Evolutionary conservation across 192 early-diverging fungal species (phyloP).

Genomic region (Coemansia pectinata): DNA sequence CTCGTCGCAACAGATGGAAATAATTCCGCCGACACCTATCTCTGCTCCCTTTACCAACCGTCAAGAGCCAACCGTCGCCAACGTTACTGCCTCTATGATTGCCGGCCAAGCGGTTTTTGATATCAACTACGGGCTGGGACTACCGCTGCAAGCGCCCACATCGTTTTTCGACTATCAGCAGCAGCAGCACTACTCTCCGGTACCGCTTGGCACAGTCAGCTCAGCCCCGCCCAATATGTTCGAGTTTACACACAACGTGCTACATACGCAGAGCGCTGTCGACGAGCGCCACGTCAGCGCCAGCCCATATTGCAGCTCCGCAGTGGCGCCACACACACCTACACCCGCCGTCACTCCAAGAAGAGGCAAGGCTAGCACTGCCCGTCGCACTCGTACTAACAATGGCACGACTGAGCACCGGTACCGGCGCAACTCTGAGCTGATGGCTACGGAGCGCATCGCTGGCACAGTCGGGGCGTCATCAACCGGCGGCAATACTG

Average conservation of each 20-base stretch:
- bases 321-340: neutral
- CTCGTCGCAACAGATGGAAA: conserved; percentile 12
- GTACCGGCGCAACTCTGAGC: conserved; percentile 50
- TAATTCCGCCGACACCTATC: conserved; percentile 37
- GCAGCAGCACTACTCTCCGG: neutral
- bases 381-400: conserved; percentile 19
- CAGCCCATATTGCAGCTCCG: neutral
- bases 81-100: neutral
- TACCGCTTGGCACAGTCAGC: conserved; percentile 14
- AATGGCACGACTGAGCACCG: conserved; percentile 51
- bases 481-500: neutral
- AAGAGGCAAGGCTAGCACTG: neutral
- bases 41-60: conserved; percentile 11
- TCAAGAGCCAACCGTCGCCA: no score
- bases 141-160: conserved; percentile 7
- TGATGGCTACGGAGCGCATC: conserved; percentile 22
- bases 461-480: neutral
- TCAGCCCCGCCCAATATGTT: conserved; percentile 48
- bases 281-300: neutral
- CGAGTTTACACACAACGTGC: conserved; percentile 30
- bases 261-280: neutral
- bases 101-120: neutral
- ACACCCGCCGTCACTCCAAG: neutral
- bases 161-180: neutral
- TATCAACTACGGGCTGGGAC: neutral